phyloP scores from a whole-genome alignment of 2,329 filamentous ascomycete species.

The Nothophaeocryptopus gaeumannii region DNA sequence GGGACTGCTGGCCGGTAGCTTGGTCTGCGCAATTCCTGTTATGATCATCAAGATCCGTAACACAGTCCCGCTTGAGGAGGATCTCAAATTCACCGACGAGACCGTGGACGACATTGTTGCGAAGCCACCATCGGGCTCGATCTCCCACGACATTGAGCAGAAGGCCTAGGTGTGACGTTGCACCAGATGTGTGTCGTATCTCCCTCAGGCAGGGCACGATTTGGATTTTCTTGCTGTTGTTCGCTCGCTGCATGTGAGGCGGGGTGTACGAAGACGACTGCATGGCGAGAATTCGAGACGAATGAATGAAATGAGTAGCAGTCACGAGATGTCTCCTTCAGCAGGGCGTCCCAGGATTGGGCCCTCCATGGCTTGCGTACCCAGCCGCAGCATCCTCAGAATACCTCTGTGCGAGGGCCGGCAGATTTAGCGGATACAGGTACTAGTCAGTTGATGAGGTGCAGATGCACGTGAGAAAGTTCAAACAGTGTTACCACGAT shows the following conservation, averaged over 20 bases:
- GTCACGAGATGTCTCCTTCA: not conserved
- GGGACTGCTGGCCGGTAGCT: slow-evolving; percentile 69
- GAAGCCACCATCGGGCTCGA: slow-evolving; percentile 16
- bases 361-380: too few species aligned
- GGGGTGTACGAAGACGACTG: slow-evolving; percentile 6
- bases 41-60: slow-evolving; percentile 78
- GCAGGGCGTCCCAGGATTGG: slow-evolving; percentile 1
- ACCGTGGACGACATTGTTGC: slow-evolving; percentile 65
- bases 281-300: slow-evolving; percentile 5
- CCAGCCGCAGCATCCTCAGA: too few species aligned
- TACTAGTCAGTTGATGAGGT: too few species aligned
- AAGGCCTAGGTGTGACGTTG: slow-evolving; percentile 16
- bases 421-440: too few species aligned
- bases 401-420: too few species aligned
- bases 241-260: slow-evolving; percentile 2
- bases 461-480: too few species aligned
- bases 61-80: slow-evolving; percentile 74
- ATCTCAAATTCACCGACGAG: slow-evolving; percentile 82
- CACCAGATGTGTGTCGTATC: slow-evolving; percentile 8
- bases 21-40: slow-evolving; percentile 74
- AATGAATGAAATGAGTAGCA: slow-evolving; percentile 1
- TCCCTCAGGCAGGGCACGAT: slow-evolving; percentile 14
- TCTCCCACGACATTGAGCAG: slow-evolving; percentile 11
- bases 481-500: too few species aligned
- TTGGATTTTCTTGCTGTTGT: slow-evolving; percentile 2